phyloP scores from a whole-genome alignment of 371 early-diverging fungal species.

The Actinomortierella wolfii region DNA sequence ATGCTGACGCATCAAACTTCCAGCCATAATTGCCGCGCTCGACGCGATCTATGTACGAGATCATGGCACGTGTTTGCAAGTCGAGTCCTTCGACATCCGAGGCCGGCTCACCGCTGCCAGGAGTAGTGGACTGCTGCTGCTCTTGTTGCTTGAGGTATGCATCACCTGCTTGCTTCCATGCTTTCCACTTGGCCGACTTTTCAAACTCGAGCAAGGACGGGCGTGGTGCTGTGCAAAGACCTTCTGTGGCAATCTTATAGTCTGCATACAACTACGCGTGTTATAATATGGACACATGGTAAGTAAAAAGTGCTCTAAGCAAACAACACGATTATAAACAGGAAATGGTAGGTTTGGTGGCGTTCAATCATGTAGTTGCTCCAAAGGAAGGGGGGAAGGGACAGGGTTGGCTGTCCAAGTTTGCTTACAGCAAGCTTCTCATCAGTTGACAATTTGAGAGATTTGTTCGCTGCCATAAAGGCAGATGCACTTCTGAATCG shows the following conservation, averaged over 20 bases:
- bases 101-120: not conserved
- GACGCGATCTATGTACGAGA: conserved; percentile 30
- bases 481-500: conserved; percentile 45
- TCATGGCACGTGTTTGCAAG: conserved; percentile 26
- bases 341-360: too few relatives aligned
- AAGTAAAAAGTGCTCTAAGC: too few relatives aligned
- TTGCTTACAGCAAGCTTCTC: conserved; percentile 31
- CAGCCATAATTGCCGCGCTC: conserved; percentile 41
- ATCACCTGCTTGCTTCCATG: conserved; percentile 40
- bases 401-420: not conserved
- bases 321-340: too few relatives aligned
- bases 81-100: conserved; percentile 2
- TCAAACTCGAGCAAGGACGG: conserved; percentile 44
- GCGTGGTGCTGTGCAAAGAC: conserved; percentile 25
- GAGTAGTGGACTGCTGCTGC: not conserved
- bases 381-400: too few relatives aligned
- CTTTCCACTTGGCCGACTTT: conserved; percentile 46
- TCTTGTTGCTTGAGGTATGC: conserved; percentile 10
- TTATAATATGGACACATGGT: not conserved
- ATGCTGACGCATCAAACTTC: conserved; percentile 17
- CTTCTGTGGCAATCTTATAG: conserved; percentile 42
- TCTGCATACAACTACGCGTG: conserved; percentile 33
- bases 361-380: too few relatives aligned
- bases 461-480: conserved; percentile 22
- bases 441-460: conserved; percentile 22